Conservation (phyloP, 2,329 filamentous ascomycete species). For the Ascocoryne sarcoides region DNA sequence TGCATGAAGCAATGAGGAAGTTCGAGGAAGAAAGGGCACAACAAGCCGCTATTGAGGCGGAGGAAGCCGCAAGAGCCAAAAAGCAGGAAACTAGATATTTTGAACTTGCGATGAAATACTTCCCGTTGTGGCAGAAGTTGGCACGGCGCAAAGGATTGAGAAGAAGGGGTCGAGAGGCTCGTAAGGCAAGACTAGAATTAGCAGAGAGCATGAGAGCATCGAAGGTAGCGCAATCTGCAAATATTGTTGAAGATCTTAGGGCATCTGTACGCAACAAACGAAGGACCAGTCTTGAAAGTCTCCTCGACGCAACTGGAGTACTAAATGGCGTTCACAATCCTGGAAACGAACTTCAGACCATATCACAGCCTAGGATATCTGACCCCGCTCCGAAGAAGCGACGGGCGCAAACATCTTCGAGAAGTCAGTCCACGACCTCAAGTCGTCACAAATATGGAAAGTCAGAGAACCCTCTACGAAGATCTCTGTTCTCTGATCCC, state of each 20-base stretch:
- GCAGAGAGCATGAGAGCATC: constrained; percentile 22
- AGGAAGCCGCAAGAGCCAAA: constrained; percentile 15
- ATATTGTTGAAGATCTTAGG: constrained; percentile 27
- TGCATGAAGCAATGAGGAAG: constrained; percentile 11
- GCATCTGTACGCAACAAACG: constrained; percentile 17
- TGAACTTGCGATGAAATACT: constrained; percentile 25
- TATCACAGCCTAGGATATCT: constrained; percentile 10
- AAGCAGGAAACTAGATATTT: constrained; percentile 22
- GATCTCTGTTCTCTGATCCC: constrained; percentile 26
- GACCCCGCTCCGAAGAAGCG: constrained; percentile 13
- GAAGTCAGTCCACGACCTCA: constrained; percentile 10
- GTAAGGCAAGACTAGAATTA: constrained; percentile 22
- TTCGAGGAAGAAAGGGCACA: constrained; percentile 17
- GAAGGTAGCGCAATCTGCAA: constrained; percentile 18
- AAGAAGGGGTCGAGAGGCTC: constrained; percentile 24
- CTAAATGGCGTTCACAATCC: constrained; percentile 22
- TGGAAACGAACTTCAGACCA: constrained; percentile 11
- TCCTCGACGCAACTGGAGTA: constrained; percentile 19
- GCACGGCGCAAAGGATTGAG: constrained; percentile 19
- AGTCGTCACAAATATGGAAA: constrained; percentile 17
- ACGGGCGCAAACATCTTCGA: constrained; percentile 12
- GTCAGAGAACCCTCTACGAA: constrained; percentile 20
- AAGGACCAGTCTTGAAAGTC: constrained; percentile 21
- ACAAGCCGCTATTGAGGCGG: constrained; percentile 13
- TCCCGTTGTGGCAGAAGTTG: constrained; percentile 21